Evolutionary conservation across 139 green algal species (phyloP).

Genomic region (Mychonastes homosphaera): DNA sequence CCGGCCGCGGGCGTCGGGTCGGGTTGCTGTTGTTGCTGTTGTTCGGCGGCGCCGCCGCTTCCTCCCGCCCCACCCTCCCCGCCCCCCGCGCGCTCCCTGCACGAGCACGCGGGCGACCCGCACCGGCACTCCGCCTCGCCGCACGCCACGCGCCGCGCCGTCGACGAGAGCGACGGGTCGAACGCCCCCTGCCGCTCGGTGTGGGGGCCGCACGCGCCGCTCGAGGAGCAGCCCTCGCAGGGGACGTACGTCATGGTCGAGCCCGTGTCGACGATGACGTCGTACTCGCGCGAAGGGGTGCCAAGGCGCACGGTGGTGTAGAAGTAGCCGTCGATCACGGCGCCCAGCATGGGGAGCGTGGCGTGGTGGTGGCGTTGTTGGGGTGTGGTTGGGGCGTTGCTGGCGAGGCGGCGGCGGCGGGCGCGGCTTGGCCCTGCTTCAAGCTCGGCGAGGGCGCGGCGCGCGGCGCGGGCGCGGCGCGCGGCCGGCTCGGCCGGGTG

Average conservation of each 20-base stretch:
- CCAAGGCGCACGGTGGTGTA: conserved; percentile 71
- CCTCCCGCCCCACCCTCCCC: too few relatives aligned
- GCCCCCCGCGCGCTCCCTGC: too few relatives aligned
- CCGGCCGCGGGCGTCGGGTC: too few relatives aligned
- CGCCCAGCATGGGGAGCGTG: background rate
- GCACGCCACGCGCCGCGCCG: too few relatives aligned
- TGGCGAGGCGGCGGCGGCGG: background rate
- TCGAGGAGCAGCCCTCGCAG: conserved; percentile 46
- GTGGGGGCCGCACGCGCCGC: background rate
- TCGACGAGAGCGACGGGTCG: conserved; percentile 25
- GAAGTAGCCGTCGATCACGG: conserved; percentile 62
- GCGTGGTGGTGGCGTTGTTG: background rate
- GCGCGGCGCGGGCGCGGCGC: too few relatives aligned
- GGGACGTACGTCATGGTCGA: conserved; percentile 90
- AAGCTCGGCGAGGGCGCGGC: background rate
- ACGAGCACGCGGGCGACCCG: too few relatives aligned
- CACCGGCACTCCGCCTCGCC: too few relatives aligned
- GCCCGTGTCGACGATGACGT: conserved; percentile 92
- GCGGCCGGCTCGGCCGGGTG: too few relatives aligned
- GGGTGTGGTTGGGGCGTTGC: background rate
- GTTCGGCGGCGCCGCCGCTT: too few relatives aligned
- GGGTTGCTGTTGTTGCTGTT: too few relatives aligned
- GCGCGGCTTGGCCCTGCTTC: background rate
- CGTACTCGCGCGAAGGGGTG: conserved; percentile 62
- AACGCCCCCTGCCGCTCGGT: background rate